Evolutionary conservation across 2,329 filamentous ascomycete genomes (phyloP), one percentile per base, ranked within the genome.

Genomic region (Aspergillus fumigatus): DNA sequence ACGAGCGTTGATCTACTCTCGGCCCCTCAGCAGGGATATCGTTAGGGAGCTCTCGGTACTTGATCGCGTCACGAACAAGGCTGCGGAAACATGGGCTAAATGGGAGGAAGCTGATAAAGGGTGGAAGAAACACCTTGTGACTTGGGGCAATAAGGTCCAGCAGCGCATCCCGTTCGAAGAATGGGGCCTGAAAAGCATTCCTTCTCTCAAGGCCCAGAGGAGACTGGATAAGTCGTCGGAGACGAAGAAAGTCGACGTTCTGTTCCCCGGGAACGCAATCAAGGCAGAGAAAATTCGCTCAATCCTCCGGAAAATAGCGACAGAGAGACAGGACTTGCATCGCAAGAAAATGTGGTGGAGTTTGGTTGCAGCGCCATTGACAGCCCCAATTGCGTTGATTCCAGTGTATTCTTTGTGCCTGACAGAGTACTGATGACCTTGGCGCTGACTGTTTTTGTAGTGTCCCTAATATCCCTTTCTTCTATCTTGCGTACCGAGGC

Each of bases 151-250:
- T 76, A 80, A 85, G 50, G 85, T 90, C 17, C 84, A 99, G 59
- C 87, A 90, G 66, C 85, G 90, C 60, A 96, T 99, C 67, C 90
- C 94, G 2, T 97, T 90, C 72, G 90, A 97, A 76, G 94, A 99
- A 87, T 99, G 94, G 94, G 92, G 90, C 0, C 81, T 99, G 64
- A 97, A 97, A 78, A 96, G 91, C 38, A 87, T 99, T 52, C 94
- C 94, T 48, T 88, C 92, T 23, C 80, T 96, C 64, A 90, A 86
- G 45, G 78, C 84, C 56, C 82, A 84, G 63, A 82, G 86, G 56
- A 82, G 84, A 64, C 79, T 83, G 50, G 85, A 89, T 52, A 85
- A 84, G 52, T 84, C 83, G 40, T 80, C 82, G 61, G 82, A 85
- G 51, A 85, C 84, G 65, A 84, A 90, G 59, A 84, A 91, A 63